Evolutionary conservation across 164 flowering plant genomes (phyloP).

Genomic region (Tinospora cordifolia): DNA sequence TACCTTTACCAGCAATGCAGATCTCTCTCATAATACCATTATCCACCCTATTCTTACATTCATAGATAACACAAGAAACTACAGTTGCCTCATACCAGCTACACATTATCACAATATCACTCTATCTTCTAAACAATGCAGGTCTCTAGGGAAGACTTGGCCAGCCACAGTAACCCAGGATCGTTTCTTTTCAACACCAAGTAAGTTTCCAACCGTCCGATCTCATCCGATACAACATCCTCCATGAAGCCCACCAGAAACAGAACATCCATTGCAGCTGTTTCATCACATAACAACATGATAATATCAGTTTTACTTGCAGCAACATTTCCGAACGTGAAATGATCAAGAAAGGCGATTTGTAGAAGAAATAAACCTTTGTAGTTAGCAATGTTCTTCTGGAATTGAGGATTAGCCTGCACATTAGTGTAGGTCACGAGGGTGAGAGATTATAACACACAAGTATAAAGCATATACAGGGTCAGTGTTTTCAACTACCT

Average conservation of each 20-base stretch:
- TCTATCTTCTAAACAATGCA: no score
- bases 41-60: no score
- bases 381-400: slow-evolving; percentile 52
- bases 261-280: slow-evolving; percentile 90
- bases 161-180: no score
- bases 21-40: no score
- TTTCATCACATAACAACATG: slow-evolving; percentile 12
- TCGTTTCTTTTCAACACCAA: slow-evolving; percentile 72
- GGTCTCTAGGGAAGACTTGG: no score
- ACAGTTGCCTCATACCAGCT: no score
- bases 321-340: neutral
- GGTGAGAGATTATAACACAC: no score
- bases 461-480: neutral
- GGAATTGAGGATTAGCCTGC: slow-evolving; percentile 79
- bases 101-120: no score
- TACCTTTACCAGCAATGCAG: no score
- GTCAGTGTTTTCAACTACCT: slow-evolving; percentile 36
- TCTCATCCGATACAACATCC: slow-evolving; percentile 41
- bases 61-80: no score
- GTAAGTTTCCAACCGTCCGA: slow-evolving; percentile 53
- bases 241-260: slow-evolving; percentile 63
- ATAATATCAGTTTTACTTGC: no score
- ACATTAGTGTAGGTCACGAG: neutral
- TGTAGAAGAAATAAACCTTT: slow-evolving; percentile 42
- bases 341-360: neutral